Percentiles rank a stretch among this genome's conserved stretches.
These are phyloP conservation scores for Odontarrhena argentea DNA, from an alignment of 345 rosid genomes.

Conservation along the genomic window DNA sequence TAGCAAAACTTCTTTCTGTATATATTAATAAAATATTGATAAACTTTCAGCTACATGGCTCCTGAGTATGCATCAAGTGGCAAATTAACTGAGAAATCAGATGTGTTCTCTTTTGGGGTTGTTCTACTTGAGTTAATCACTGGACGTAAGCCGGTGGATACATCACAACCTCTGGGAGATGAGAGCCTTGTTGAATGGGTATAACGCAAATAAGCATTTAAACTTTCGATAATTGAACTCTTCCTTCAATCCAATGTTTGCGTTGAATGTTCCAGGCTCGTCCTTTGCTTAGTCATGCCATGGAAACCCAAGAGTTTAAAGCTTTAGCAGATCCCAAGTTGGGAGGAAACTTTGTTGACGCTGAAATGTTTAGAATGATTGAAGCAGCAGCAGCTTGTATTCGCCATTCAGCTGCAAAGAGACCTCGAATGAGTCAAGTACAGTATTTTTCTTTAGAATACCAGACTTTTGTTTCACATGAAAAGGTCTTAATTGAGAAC, in stretches of 20 bases:
- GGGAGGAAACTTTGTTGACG: slow-evolving; percentile 56
- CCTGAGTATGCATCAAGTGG: slow-evolving; percentile 99
- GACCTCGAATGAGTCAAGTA: slow-evolving; percentile 98
- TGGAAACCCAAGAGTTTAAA: slow-evolving; percentile 61
- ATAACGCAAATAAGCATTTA: slow-evolving; percentile 16
- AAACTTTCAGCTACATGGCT: slow-evolving; percentile 78
- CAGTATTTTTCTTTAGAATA: not conserved
- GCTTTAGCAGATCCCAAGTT: slow-evolving; percentile 78
- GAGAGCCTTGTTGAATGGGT: slow-evolving; percentile 99
- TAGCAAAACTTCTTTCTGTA: slow-evolving; percentile 1
- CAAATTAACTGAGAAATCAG: slow-evolving; percentile 92
- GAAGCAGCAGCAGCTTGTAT: slow-evolving; percentile 94
- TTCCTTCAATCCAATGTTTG: slow-evolving; percentile 11
- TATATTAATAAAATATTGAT: slow-evolving; percentile 7
- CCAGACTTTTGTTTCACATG: not conserved
- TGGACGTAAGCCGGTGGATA: slow-evolving; percentile 94
- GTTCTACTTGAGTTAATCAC: slow-evolving; percentile 93
- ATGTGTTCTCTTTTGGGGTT: slow-evolving; percentile 91
- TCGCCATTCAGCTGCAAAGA: slow-evolving; percentile 82
- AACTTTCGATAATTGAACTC: slow-evolving; percentile 19
- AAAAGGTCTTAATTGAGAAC: not conserved
- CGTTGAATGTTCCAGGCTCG: slow-evolving; percentile 67
- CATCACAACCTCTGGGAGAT: slow-evolving; percentile 84
- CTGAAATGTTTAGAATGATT: slow-evolving; percentile 79
- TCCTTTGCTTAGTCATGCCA: slow-evolving; percentile 74